phyloP scores from a whole-genome alignment of 139 green algal species.

The Chlorella sp. region DNA sequence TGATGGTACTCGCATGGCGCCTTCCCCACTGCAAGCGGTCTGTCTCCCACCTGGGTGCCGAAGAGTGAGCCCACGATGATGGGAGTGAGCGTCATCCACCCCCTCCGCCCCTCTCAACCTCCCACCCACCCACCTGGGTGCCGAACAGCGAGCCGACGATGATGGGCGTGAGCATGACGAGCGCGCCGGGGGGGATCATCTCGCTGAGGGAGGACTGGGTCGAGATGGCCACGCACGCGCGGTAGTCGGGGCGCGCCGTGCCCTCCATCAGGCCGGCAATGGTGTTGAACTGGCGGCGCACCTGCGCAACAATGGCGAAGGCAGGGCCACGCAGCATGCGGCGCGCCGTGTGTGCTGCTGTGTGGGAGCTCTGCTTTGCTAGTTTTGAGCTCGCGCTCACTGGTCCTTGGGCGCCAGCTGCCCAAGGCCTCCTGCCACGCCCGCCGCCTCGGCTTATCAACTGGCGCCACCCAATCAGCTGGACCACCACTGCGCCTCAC shows the following conservation, averaged over 20 bases:
- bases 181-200: slow-evolving; percentile 88
- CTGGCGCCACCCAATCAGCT: too few species aligned
- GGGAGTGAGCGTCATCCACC: slow-evolving; percentile 90
- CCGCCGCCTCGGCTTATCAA: too few species aligned
- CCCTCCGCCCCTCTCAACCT: too few species aligned
- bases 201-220: slow-evolving; percentile 83
- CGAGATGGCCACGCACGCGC: slow-evolving; percentile 81
- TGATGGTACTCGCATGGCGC: too few species aligned
- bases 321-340: too few species aligned
- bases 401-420: too few species aligned
- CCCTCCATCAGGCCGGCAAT: slow-evolving; percentile 92
- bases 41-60: slow-evolving; percentile 59
- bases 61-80: slow-evolving; percentile 78
- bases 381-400: too few species aligned
- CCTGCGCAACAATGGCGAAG: slow-evolving; percentile 78
- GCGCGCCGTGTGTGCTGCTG: too few species aligned
- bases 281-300: slow-evolving; percentile 91
- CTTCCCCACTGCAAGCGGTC: too few species aligned
- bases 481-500: too few species aligned
- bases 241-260: slow-evolving; percentile 85
- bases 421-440: too few species aligned
- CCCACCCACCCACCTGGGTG: slow-evolving; percentile 35
- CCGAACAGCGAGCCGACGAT: slow-evolving; percentile 77
- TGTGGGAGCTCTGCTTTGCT: too few species aligned
- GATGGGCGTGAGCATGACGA: slow-evolving; percentile 92